These are phyloP conservation scores for Uronychia binucleata DNA, from an alignment of 73 alveolate species.

Conservation along the genomic window DNA sequence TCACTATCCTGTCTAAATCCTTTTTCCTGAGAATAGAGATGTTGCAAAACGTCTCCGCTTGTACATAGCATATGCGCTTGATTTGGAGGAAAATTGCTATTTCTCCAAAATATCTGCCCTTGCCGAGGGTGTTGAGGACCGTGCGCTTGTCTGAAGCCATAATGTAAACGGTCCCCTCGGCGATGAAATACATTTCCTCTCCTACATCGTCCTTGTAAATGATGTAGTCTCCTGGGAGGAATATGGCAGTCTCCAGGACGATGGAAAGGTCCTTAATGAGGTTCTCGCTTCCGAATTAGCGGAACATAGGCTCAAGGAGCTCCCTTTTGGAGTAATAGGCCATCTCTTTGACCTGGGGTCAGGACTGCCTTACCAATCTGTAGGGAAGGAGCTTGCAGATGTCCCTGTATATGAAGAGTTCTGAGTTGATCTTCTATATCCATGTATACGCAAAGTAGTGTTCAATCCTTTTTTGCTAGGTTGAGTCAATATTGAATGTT, in stretches of 20 bases:
- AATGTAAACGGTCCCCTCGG: conserved; percentile 47
- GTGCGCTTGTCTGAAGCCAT: conserved; percentile 51
- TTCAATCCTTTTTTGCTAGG: conserved; percentile 19
- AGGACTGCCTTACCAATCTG: conserved; percentile 14
- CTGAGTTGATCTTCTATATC: background rate
- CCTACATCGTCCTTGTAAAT: conserved; percentile 54
- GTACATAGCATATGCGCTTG: conserved; percentile 47
- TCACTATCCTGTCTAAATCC: conserved; percentile 28
- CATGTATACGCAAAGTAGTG: conserved; percentile 31
- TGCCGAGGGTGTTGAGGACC: conserved; percentile 29
- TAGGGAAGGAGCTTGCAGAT: background rate
- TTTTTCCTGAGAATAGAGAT: conserved; percentile 26
- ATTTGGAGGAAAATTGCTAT: conserved; percentile 38
- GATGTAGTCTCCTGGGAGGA: conserved; percentile 60
- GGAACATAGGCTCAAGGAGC: conserved; percentile 34
- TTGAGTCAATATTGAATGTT: conserved; percentile 13
- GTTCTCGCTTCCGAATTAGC: conserved; percentile 18
- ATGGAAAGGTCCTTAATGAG: conserved; percentile 26
- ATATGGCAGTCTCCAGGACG: conserved; percentile 34
- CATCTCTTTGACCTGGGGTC: conserved; percentile 9
- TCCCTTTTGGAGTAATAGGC: conserved; percentile 21
- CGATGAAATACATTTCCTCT: conserved; percentile 63
- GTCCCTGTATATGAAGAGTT: background rate
- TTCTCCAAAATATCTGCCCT: conserved; percentile 67
- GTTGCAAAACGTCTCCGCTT: conserved; percentile 44